Evolutionary conservation across 305 asterid genomes (phyloP), one percentile per base, ranked within the genome.

Genomic region (Solanum aculeatissimum): DNA sequence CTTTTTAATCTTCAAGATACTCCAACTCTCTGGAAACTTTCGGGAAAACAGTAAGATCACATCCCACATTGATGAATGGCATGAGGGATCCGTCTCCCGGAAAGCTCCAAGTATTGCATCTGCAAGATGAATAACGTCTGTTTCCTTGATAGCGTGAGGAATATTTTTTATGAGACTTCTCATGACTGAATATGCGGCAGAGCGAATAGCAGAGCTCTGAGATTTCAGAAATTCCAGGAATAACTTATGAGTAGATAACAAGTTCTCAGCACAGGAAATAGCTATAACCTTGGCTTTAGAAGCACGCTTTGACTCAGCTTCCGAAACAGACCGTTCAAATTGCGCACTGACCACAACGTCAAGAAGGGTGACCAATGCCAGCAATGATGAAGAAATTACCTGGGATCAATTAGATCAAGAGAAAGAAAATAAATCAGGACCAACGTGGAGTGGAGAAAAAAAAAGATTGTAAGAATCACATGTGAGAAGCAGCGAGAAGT

Each of bases 31-130:
- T 5, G 99, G 98, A 91, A 91, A 95, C 68, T 84, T 91, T 87
- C 87, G 90, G 49, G 90, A 87, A 85, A 93, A 95, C 68, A 93
- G 90, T 62, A 97, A 86, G 84, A 97, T 80, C 83, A 93, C 87
- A 9, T 95, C 98, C 99, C 99, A 97, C 99, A 97, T 94, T 47
- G 97, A 85, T 82, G 99, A 87, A 89, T 97, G 99, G 87, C 99
- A 97, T 75, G 90, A 84, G 57, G 98, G 94, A 85, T 91, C 92
- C 82, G 88, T 94, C 90, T 95, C 99, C 90, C 93, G 96, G 91
- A 97, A 94, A 81, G 95, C 90, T 89, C 99, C 99, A 86, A 97
- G 93, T 89, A 97, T 90, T 85, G 95, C 89, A 84, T 92, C 91
- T 65, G 98, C 95, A 82, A 97, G 94, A 86, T 89, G 86, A 86